Base-by-base conservation (phyloP, 2,329 filamentous ascomycete species). In the Phaeosphaeriaceae sp. region DNA sequence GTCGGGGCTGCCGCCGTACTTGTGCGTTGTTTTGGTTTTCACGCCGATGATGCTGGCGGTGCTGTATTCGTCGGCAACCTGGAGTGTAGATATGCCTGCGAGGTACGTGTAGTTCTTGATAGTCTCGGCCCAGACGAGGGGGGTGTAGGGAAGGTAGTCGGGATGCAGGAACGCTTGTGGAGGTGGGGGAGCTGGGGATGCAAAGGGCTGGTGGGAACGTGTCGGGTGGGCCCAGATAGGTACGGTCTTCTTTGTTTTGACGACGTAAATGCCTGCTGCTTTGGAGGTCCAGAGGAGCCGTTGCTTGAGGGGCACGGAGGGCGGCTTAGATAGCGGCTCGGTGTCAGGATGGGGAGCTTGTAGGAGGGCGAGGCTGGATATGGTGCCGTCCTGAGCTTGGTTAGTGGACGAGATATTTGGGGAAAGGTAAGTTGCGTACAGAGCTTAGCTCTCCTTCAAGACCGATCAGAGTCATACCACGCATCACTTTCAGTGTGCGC, bases 281-380 rank as follows among this genome's bases (percentile, higher is more conserved):
- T 20, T 42, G 2, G 22, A 15, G 36, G 41, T 15, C 61, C 63
- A 63, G 19, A 61, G 50, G 21, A 47, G 44, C 13, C 22, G 27
- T 22, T 58, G 54, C 3, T 7, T 13, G 20, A 19, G 33, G 10
- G 54, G 36, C 10, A 48, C 22, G 25, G 59, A 56, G 21, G 48
- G 45, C 15, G 24, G 36, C 5, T 24, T n/a, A 7, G 11, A 7
- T 44, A 17, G 47, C 19, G 22, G 7, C 10, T 36, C 22, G 17
- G 42, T 10, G 40, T 44, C 42, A 17, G 47, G 54, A 15, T 33
- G 31, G 49, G 50, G 20, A 11, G 57, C 57, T 60, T 63, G 62
- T n/a, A 65, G 54, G 31, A 65, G 55, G 27, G 52, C 54, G 25
- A 65, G 50, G 36, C 53, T 52, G 10, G 55, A 54, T 19, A 65